Evolutionary conservation across 2,329 filamentous ascomycete species (phyloP).

Genomic region (Nothopassalora personata): DNA sequence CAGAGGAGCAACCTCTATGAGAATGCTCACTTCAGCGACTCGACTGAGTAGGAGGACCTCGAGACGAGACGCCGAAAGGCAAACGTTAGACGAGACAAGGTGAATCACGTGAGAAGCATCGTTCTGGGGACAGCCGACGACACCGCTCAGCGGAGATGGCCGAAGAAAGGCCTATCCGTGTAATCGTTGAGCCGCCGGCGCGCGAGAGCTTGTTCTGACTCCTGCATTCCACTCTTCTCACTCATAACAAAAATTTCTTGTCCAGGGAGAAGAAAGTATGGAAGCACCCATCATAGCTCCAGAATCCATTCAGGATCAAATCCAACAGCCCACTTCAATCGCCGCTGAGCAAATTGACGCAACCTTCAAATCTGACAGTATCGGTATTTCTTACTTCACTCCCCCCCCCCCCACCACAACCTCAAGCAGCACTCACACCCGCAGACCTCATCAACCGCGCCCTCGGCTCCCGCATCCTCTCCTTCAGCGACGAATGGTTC

Average conservation of each 20-base stretch:
- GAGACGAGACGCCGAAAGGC: not conserved
- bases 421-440: not conserved
- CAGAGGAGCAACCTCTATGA: constrained; percentile 33
- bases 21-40: constrained; percentile 19
- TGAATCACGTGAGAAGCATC: not conserved
- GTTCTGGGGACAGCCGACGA: too few relatives aligned
- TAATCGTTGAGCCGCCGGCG: not conserved
- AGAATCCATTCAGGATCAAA: constrained; percentile 29
- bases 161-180: not conserved
- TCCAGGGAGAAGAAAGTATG: not conserved
- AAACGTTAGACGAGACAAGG: not conserved
- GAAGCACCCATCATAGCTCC: constrained; percentile 13
- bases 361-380: constrained; percentile 53
- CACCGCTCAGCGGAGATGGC: not conserved
- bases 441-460: constrained; percentile 48
- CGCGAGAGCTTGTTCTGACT: not conserved
- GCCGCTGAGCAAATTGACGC: constrained; percentile 48
- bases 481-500: constrained; percentile 58
- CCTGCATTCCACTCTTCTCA: not conserved
- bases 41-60: constrained; percentile 5
- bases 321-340: constrained; percentile 30
- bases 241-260: not conserved
- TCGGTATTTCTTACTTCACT: constrained; percentile 31
- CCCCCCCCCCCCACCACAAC: not conserved
- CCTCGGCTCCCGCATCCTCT: constrained; percentile 49